Evolutionary conservation across 208 protist species (phyloP).

Genomic region (Leishmania tarentolae): DNA sequence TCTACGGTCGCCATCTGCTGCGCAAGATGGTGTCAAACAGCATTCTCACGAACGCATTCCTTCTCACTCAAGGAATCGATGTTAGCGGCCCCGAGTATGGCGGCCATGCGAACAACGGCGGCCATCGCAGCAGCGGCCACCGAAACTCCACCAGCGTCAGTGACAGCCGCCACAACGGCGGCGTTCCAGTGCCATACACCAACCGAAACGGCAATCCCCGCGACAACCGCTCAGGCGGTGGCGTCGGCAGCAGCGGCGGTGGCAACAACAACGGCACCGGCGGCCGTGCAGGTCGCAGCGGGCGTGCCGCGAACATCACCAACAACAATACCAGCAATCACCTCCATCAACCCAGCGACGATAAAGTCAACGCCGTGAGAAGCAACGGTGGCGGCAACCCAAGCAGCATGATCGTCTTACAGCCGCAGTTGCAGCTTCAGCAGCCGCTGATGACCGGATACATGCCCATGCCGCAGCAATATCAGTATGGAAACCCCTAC

Average conservation of each 20-base stretch:
- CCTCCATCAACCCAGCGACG: constrained; percentile 20
- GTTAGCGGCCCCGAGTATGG: constrained; percentile 45
- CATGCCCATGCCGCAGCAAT: constrained; percentile 18
- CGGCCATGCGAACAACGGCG: constrained; percentile 27
- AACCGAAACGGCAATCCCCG: constrained; percentile 11
- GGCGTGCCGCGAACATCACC: constrained; percentile 17
- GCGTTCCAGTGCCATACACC: background rate
- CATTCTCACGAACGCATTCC: constrained; percentile 39
- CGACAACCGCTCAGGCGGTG: constrained; percentile 11
- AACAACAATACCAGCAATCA: background rate
- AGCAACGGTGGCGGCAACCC: constrained; percentile 24
- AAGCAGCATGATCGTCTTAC: constrained; percentile 10
- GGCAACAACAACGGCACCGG: constrained; percentile 27
- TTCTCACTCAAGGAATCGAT: constrained; percentile 38
- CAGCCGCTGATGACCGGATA: constrained; percentile 10
- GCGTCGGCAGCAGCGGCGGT: constrained; percentile 6
- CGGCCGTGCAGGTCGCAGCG: constrained; percentile 10
- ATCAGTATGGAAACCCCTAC: constrained; percentile 11
- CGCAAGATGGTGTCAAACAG: constrained; percentile 73
- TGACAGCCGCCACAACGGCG: constrained; percentile 16
- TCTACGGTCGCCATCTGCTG: constrained; percentile 79
- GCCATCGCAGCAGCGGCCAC: constrained; percentile 21
- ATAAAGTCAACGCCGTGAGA: constrained; percentile 27
- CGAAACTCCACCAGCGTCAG: constrained; percentile 1
- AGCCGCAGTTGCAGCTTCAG: constrained; percentile 19